Evolutionary conservation across 371 early-diverging fungal species (phyloP).

Genomic region (Mucor piriformis): DNA sequence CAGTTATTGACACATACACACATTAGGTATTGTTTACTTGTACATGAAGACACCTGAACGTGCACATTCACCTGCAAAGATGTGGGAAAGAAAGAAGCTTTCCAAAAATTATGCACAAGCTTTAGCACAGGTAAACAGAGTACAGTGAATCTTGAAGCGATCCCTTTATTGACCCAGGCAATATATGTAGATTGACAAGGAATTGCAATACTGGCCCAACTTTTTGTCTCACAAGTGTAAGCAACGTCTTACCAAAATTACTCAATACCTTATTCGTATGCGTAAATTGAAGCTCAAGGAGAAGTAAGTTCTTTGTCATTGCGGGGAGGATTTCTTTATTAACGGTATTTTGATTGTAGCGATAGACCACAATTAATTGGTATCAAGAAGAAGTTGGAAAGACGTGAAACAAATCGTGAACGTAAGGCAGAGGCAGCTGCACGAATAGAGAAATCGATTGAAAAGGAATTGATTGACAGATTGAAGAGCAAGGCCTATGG

Average conservation of each 20-base stretch:
- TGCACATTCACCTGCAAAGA: conserved; percentile 91
- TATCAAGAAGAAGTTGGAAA: conserved; percentile 93
- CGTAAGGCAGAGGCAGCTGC: conserved; percentile 94
- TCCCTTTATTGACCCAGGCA: neutral
- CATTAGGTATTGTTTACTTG: conserved; percentile 76
- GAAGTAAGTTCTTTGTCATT: conserved; percentile 39
- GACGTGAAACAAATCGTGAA: conserved; percentile 91
- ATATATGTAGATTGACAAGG: conserved; percentile 80
- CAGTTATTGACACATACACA: too few relatives aligned
- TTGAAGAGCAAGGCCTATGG: conserved; percentile 92
- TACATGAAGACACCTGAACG: conserved; percentile 98
- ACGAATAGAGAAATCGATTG: conserved; percentile 93
- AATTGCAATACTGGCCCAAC: conserved; percentile 92
- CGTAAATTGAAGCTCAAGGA: conserved; percentile 88
- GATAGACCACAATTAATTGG: conserved; percentile 79
- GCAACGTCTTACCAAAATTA: conserved; percentile 96
- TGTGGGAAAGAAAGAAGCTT: conserved; percentile 96
- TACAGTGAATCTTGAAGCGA: neutral
- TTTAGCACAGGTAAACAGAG: conserved; percentile 67
- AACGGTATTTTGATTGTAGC: conserved; percentile 7
- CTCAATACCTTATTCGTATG: conserved; percentile 96
- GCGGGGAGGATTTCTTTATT: neutral
- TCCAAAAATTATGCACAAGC: conserved; percentile 94
- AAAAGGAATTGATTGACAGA: conserved; percentile 96
- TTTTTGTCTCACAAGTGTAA: conserved; percentile 97